Conservation (phyloP, 176 grass and related monocot species). For the Elymus sibiricus region DNA sequence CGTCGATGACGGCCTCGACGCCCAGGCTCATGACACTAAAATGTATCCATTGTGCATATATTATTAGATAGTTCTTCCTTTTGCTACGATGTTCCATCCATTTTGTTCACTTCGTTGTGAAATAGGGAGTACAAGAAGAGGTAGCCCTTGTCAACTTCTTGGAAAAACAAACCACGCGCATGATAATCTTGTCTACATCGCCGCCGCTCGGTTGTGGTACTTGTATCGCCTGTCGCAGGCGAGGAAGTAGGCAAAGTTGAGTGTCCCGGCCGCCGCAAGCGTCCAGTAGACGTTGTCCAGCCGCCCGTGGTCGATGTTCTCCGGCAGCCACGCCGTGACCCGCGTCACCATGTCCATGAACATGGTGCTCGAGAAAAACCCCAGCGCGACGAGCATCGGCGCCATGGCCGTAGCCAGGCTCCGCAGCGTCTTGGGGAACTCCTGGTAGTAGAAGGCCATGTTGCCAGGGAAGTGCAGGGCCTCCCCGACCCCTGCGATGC, state of each 20-base stretch:
- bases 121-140: no score
- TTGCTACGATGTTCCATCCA: no score
- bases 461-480: constrained; percentile 40
- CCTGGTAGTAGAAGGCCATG: constrained; percentile 47
- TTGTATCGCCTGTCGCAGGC: constrained; percentile 45
- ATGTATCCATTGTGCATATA: no score
- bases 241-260: constrained; percentile 55
- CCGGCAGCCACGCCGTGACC: constrained; percentile 40
- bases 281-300: constrained; percentile 58
- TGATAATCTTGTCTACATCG: neutral
- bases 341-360: constrained; percentile 17
- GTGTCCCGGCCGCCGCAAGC: neutral
- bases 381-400: constrained; percentile 17
- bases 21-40: constrained; percentile 6
- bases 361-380: constrained; percentile 50
- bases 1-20: constrained; percentile 51
- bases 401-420: constrained; percentile 44
- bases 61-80: no score
- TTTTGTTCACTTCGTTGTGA: no score
- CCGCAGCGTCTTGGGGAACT: constrained; percentile 39
- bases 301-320: constrained; percentile 40
- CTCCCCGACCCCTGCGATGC: constrained; percentile 21
- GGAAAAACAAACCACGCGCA: no score
- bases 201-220: neutral
- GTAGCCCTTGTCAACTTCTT: no score